These are phyloP conservation scores for Hypoxylon intermedium DNA, from an alignment of 495 filamentous ascomycete species.

Conservation along the genomic window DNA sequence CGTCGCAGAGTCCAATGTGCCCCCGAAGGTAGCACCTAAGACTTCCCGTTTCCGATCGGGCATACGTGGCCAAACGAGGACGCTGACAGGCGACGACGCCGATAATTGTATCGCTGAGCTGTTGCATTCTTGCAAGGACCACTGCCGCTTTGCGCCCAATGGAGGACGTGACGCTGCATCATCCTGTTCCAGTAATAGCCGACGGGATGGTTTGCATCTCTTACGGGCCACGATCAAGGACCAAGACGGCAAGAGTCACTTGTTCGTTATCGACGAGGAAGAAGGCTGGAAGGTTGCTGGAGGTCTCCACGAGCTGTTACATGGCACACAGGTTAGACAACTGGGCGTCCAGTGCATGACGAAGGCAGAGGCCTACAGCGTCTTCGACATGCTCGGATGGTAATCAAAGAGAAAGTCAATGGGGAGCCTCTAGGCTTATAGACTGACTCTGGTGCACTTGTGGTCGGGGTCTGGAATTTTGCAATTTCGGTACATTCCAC, in stretches of 20 bases:
- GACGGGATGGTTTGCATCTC: constrained; percentile 71
- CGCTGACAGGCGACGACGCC: constrained; percentile 65
- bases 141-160: constrained; percentile 57
- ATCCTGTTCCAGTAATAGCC: constrained; percentile 50
- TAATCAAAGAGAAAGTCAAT: background rate
- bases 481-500: constrained; percentile 18
- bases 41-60: constrained; percentile 38
- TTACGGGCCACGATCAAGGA: constrained; percentile 84
- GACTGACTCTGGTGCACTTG: constrained; percentile 10
- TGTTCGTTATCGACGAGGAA: constrained; percentile 81
- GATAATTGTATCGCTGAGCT: constrained; percentile 65
- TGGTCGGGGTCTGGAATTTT: constrained; percentile 20
- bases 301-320: constrained; percentile 75
- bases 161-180: constrained; percentile 43
- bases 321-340: constrained; percentile 71
- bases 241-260: constrained; percentile 79
- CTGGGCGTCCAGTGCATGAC: constrained; percentile 70
- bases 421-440: constrained; percentile 6
- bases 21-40: constrained; percentile 51
- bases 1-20: constrained; percentile 36
- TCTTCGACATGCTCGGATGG: constrained; percentile 70
- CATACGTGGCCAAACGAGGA: constrained; percentile 51
- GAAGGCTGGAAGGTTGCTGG: constrained; percentile 94
- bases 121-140: constrained; percentile 66
- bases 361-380: constrained; percentile 62